Percentiles rank a stretch among this genome's conserved stretches.
phyloP scores from a whole-genome alignment of 768 basidiomycete genomes.

The Boletus huronensis region DNA sequence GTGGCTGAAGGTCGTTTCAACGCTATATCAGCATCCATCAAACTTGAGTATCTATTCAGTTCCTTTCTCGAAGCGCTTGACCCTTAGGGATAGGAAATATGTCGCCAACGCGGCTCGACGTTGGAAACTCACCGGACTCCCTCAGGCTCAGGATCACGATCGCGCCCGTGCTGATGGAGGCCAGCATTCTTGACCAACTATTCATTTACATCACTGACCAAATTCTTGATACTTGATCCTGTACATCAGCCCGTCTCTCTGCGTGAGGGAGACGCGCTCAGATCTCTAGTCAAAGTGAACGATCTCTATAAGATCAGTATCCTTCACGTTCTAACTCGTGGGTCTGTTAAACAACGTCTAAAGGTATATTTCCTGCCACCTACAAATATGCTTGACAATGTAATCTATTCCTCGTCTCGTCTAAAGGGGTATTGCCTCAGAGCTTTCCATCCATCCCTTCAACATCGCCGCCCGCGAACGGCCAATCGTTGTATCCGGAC shows the following conservation, averaged over 20 bases:
- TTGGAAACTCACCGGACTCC: neutral
- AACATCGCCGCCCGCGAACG: constrained; percentile 18
- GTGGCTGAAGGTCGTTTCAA: neutral
- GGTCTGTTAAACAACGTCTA: no score
- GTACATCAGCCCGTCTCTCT: neutral
- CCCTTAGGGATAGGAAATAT: neutral
- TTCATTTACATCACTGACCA: neutral
- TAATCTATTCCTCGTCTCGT: neutral
- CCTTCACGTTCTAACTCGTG: neutral
- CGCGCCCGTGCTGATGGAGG: neutral
- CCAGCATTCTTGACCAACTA: neutral
- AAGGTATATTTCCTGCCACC: neutral
- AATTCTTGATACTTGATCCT: neutral
- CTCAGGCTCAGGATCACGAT: neutral
- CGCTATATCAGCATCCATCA: neutral
- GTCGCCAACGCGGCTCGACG: neutral
- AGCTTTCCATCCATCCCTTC: neutral
- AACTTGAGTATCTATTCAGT: neutral
- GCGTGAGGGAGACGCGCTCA: neutral
- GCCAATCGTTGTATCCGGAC: constrained; percentile 31
- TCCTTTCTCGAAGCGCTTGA: neutral
- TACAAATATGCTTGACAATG: neutral
- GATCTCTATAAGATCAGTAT: neutral
- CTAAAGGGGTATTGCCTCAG: neutral
- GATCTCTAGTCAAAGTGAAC: neutral